Percentiles rank a stretch among this genome's conserved stretches.
Conservation (phyloP, 306 rosid genomes). For the Cicer chorassanicum region DNA sequence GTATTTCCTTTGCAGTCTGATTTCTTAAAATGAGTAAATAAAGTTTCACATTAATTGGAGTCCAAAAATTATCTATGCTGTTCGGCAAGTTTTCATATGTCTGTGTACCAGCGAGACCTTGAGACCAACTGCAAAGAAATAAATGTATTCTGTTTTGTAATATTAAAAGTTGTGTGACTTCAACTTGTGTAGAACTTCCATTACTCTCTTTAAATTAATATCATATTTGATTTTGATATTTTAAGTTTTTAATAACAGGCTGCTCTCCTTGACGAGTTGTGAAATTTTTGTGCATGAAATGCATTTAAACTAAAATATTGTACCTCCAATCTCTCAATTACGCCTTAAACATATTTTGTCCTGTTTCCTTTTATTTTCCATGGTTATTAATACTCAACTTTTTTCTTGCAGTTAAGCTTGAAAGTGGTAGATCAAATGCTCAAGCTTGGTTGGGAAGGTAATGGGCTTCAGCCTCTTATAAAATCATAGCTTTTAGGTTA, state of each 20-base stretch:
- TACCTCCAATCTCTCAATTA: neutral
- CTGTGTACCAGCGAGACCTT: neutral
- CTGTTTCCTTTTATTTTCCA: conserved; percentile 28
- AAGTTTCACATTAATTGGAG: conserved; percentile 17
- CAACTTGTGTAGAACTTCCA: conserved; percentile 3
- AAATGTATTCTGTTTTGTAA: too few relatives aligned
- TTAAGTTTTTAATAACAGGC: neutral
- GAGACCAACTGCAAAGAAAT: too few relatives aligned
- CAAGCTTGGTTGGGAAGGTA: conserved; percentile 99
- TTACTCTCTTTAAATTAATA: conserved; percentile 13
- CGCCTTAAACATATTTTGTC: conserved; percentile 25
- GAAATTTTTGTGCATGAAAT: conserved; percentile 25
- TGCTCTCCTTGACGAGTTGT: conserved; percentile 1
- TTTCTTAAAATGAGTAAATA: conserved; percentile 18
- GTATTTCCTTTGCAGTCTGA: conserved; percentile 31
- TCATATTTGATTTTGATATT: conserved; percentile 12
- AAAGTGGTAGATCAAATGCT: conserved; percentile 99
- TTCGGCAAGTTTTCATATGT: conserved; percentile 20
- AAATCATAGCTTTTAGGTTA: conserved; percentile 67
- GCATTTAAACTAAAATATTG: conserved; percentile 36
- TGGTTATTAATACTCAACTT: conserved; percentile 38
- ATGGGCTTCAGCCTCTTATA: conserved; percentile 86
- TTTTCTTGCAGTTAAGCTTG: conserved; percentile 89
- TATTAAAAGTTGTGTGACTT: neutral
- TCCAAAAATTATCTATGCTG: conserved; percentile 4